Conservation (phyloP, 2,329 filamentous ascomycete species). For the Trichophyton mentagrophytes region DNA sequence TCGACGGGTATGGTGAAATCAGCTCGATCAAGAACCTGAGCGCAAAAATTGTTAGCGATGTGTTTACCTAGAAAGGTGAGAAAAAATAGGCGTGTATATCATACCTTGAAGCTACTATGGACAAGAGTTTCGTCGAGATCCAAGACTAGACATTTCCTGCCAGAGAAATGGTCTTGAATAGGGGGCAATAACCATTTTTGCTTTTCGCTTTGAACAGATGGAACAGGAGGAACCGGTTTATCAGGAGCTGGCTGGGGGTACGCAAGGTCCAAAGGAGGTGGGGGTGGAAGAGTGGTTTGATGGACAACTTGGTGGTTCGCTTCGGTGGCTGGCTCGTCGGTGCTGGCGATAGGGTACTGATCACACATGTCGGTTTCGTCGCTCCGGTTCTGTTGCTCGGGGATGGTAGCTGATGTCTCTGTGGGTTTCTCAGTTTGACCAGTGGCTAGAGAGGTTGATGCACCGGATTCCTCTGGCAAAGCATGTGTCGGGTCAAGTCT, state of each 20-base stretch:
- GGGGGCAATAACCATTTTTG: slow-evolving; percentile 71
- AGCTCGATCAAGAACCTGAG: slow-evolving; percentile 85
- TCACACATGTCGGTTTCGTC: slow-evolving; percentile 54
- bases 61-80: not conserved
- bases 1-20: slow-evolving; percentile 98
- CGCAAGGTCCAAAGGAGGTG: slow-evolving; percentile 37
- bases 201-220: slow-evolving; percentile 32
- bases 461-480: not conserved
- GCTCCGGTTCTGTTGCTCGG: slow-evolving; percentile 27
- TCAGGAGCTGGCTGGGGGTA: slow-evolving; percentile 24
- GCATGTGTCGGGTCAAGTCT: not conserved
- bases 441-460: not conserved
- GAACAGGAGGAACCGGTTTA: slow-evolving; percentile 32
- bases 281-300: slow-evolving; percentile 41
- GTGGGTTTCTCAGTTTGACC: not conserved
- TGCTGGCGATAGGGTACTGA: slow-evolving; percentile 36
- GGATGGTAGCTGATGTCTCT: not conserved
- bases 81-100: slow-evolving; percentile 12
- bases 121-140: slow-evolving; percentile 95
- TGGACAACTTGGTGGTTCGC: slow-evolving; percentile 31
- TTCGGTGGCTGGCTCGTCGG: slow-evolving; percentile 37
- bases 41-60: slow-evolving; percentile 11
- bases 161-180: slow-evolving; percentile 63
- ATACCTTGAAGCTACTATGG: slow-evolving; percentile 96
- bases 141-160: slow-evolving; percentile 85